Evolutionary conservation across 352 stramenopile genomes (phyloP), one percentile per base, ranked within the genome.

Genomic region (Albugo laibachii): DNA sequence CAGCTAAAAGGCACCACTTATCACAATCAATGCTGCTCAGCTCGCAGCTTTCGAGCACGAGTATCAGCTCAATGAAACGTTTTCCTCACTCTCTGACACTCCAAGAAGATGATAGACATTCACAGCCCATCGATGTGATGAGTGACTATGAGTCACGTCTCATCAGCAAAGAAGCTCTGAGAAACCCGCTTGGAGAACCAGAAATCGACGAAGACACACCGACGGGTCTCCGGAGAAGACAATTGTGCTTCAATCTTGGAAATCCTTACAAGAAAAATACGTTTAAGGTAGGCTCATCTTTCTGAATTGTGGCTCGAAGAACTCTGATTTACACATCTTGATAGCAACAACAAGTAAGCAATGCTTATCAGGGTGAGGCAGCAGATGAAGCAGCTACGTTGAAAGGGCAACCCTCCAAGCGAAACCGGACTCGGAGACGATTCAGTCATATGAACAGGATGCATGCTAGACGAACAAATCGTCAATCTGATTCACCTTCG

Each of bases 231-330:
- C 61, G 77, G 43, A 59, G 79, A 15, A 70, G 79, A 8, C 78
- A 92, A 46, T 52, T 92, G 12, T 83, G 70, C 41, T 89, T 92
- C 49, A 88, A 88, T 36, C 52, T 92, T 4, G 79, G 78, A 14
- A 89, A 87, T 40, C 79, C 79, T 14, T 92, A 92, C 70, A 92
- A 89, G 59, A 89, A 89, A 58, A 87, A 62, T 38, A 58, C 72
- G n/a, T 80, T 73, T 1, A 92, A 92, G 55, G 65, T 76, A 45
- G 11, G 53, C 41, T 14, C 18, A 41, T 5, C 8, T 16, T 11
- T 16, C 16, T 6, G 35, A 40, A 21, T 35, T 14, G 51, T 27
- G 19, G 11, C 14, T 18, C 15, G 8, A n/a, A 13, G 2, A 12
- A 11, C 19, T 24, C n/a, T 34, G 19, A 1, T 14, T n/a, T 15